Evolutionary conservation across 352 stramenopile genomes (phyloP), one percentile per base, ranked within the genome.

Genomic region (Phytophthora boehmeriae): DNA sequence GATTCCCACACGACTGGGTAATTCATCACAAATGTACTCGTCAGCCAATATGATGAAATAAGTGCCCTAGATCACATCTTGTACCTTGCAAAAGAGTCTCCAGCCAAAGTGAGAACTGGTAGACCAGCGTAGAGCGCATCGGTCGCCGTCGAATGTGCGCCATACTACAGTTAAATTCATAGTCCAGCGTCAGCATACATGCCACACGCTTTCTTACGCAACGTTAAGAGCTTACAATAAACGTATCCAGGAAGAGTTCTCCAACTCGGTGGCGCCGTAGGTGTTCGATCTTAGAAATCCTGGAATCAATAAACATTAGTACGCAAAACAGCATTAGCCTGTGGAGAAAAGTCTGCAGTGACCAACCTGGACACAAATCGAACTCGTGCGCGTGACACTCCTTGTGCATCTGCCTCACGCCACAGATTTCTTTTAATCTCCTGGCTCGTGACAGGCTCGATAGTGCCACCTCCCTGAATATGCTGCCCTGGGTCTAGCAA

Each of bases 181-280:
- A 19, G 23, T 42, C 34, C 50, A 36, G 48, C 28, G 22, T 22
- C 39, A 39, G 11, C 28, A 25, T 14, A 54, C 48, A 16, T 16
- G 46, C 27, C 54, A 38, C n/a, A n/a, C n/a, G n/a, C n/a, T n/a
- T n/a, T n/a, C n/a, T n/a, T n/a, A n/a, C n/a, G n/a, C n/a, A 16
- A 8, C 23, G 42, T 14, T 35, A 22, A 48, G 0, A 17, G n/a
- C 69, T 55, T 68, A 87, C 80, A 25, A 92, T 78, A 54, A 97
- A 86, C 13, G 92, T 97, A 76, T 98, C 95, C 25, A 98, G 72
- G 50, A 97, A 98, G 9, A 98, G 56, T 38, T 96, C 91, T n/a
- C 75, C 79, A 16, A 71, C 22, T 8, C 46, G 54, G 35, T 97
- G 80, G 14, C 94, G 79, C 32, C 59, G 52, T 11, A 98, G 67